These are phyloP conservation scores for Sclerotinia nivalis DNA, from an alignment of 2,329 filamentous ascomycete genomes.

Conservation along the genomic window DNA sequence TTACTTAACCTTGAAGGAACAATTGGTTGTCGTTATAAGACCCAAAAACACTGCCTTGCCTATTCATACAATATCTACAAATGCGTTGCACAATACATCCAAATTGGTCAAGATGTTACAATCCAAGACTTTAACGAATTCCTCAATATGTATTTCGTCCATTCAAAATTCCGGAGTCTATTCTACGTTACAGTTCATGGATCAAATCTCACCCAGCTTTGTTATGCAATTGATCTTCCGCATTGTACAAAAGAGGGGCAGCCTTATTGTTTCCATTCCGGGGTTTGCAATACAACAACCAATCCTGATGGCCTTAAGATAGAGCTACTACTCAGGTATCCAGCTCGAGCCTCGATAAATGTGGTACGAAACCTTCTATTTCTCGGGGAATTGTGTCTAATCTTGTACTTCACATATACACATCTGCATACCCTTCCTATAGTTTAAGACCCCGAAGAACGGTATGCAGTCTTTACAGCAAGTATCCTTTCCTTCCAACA, in stretches of 20 bases:
- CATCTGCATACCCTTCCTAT: too few relatives aligned
- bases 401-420: too few relatives aligned
- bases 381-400: too few relatives aligned
- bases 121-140: too few relatives aligned
- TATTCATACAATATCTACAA: background rate
- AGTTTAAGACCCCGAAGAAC: background rate
- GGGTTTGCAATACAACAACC: too few relatives aligned
- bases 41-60: too few relatives aligned
- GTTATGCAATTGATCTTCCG: background rate
- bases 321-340: too few relatives aligned
- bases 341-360: background rate
- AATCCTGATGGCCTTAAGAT: too few relatives aligned
- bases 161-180: background rate
- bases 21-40: background rate
- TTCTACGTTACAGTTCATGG: background rate
- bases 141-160: background rate
- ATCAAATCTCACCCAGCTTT: background rate
- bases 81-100: background rate
- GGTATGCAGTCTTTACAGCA: background rate
- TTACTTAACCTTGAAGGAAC: background rate
- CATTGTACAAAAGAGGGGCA: background rate
- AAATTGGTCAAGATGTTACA: background rate
- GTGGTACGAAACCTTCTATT: too few relatives aligned
- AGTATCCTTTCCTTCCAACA: background rate
- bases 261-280: background rate